Evolutionary conservation across 345 rosid species (phyloP), one percentile per base, ranked within the genome.

Genomic region (Microcos paniculata): DNA sequence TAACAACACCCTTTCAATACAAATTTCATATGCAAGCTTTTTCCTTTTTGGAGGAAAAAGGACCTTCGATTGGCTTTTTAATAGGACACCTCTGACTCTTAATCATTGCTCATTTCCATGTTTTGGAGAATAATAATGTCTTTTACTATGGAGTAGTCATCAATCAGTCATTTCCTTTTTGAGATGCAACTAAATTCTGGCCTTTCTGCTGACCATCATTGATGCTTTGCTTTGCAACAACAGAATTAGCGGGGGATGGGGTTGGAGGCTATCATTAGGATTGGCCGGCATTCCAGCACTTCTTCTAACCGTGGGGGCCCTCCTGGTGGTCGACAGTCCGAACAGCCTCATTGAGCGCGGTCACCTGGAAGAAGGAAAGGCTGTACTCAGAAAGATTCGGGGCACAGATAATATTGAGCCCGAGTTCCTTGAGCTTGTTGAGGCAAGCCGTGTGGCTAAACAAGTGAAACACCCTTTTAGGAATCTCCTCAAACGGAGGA

Each of bases 321-420:
- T 96, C 30, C 11, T 93, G 1, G 97, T 96, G 62, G 80, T 87
- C 1, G 99, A 96, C 57, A 93, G 96, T 33, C 99, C 99, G 0
- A 96, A 93, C 83, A 92, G 98, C 77, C 92, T 96, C 38, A 85
- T 96, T 1, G 99, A 93, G 74, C 91, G 99, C 16, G 98, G 93
- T 24, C 91, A 61, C n/a, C 79, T 83, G 1, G 99, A 91, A 14
- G 91, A 96, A 86, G 99, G 99, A 8, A 96, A 96, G 76, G 77
- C 91, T 5, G 96, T 93, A 14, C 96, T 96, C 0, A 82, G 93
- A 64, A 87, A 52, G 70, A 93, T 93, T 28, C 82, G 99, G 11
- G 99, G 99, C 13, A 93, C 97, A 0, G 83, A 96, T 73, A 90
- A 91, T 1, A 85, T 96, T 4, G 98, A 96, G 46, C 91, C 93